phyloP scores from a whole-genome alignment of 1,139 yeast species.

The Geotrichum klebahnii region DNA sequence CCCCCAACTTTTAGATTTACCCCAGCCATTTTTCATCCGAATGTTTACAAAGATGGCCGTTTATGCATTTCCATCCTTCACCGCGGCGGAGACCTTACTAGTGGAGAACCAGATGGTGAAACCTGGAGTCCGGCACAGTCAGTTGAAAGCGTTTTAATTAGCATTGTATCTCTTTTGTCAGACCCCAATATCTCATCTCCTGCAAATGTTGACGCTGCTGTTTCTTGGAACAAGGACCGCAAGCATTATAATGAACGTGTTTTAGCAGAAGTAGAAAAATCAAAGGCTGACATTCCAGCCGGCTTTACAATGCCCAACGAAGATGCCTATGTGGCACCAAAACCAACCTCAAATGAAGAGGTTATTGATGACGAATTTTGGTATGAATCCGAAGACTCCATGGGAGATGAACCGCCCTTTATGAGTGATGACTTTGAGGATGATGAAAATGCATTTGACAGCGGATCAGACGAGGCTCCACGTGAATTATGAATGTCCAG shows the following conservation, averaged over 20 bases:
- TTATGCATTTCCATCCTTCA: conserved; percentile 89
- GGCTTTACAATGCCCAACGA: conserved; percentile 74
- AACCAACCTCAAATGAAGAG: conserved; percentile 48
- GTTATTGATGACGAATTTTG: conserved; percentile 82
- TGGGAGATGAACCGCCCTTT: conserved; percentile 43
- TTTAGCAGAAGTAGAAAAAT: conserved; percentile 74
- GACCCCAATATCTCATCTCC: conserved; percentile 93
- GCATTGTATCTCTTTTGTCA: conserved; percentile 82
- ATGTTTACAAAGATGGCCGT: conserved; percentile 88
- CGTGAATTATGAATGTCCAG: neutral
- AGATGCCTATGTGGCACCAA: conserved; percentile 56
- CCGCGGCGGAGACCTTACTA: conserved; percentile 81
- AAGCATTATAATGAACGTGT: conserved; percentile 78
- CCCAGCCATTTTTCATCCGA: conserved; percentile 94
- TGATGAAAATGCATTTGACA: conserved; percentile 10
- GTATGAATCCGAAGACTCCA: conserved; percentile 72
- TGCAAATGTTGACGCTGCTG: conserved; percentile 95
- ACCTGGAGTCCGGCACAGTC: conserved; percentile 94
- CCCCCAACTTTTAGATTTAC: conserved; percentile 92
- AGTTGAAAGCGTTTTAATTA: conserved; percentile 83
- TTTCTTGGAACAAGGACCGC: conserved; percentile 80
- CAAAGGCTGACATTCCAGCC: conserved; percentile 77
- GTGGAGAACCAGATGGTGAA: conserved; percentile 85
- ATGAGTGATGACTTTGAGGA: conserved; percentile 27
- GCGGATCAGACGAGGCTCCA: conserved; percentile 1